phyloP scores from a whole-genome alignment of 2,329 filamentous ascomycete species.

The Ophiostoma novo-ulmi region DNA sequence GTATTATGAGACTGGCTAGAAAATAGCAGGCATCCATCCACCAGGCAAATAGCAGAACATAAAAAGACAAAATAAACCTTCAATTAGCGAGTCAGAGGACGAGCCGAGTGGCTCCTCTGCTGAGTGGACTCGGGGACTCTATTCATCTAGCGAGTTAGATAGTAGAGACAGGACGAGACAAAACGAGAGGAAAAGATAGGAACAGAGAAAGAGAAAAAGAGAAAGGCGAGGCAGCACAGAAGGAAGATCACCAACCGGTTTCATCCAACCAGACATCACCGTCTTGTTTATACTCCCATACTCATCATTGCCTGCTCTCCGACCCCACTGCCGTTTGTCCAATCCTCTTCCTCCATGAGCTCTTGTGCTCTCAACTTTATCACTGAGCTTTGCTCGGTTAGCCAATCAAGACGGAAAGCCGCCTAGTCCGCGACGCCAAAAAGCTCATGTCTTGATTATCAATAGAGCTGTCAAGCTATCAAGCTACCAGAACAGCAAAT shows the following conservation, averaged over 20 bases:
- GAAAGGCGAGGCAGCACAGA: background rate
- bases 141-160: background rate
- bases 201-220: background rate
- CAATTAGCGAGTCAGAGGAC: background rate
- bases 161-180: background rate
- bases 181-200: background rate
- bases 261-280: slow-evolving; percentile 21
- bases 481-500: background rate
- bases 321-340: background rate
- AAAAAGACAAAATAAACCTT: background rate
- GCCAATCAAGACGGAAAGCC: background rate
- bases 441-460: background rate
- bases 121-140: background rate
- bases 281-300: background rate
- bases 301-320: background rate
- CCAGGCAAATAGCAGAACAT: slow-evolving; percentile 12
- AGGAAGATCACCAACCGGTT: slow-evolving; percentile 5
- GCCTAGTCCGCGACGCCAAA: background rate
- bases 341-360: slow-evolving; percentile 3
- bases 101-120: slow-evolving; percentile 1
- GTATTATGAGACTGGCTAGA: slow-evolving; percentile 15
- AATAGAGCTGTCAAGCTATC: background rate
- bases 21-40: background rate
- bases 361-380: background rate
- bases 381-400: background rate